These are phyloP conservation scores for Wallacemonas sp. DNA, from an alignment of 208 protist genomes.

Conservation along the genomic window DNA sequence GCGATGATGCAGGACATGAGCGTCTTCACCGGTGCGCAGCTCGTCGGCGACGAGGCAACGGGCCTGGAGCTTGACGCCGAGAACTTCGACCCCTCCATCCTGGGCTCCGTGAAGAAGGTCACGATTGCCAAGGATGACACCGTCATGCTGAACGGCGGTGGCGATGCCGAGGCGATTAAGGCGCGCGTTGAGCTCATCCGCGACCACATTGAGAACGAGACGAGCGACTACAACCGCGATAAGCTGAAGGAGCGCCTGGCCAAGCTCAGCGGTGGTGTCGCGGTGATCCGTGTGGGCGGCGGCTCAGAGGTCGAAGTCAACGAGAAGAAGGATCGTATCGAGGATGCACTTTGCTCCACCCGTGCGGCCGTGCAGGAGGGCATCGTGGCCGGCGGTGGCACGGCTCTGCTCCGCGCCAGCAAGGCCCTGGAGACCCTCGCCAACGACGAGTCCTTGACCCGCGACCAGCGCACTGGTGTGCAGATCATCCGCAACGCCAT, in stretches of 20 bases:
- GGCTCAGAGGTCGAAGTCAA: conserved; percentile 98
- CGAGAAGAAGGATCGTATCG: conserved; percentile 99
- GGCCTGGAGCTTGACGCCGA: conserved; percentile 86
- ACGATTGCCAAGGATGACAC: conserved; percentile 97
- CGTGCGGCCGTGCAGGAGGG: conserved; percentile 98
- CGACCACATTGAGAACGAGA: conserved; percentile 83
- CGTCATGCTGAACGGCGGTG: conserved; percentile 96
- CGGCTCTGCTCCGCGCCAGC: conserved; percentile 94
- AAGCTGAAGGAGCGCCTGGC: conserved; percentile 98
- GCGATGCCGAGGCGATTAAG: conserved; percentile 87
- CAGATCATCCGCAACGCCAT: conserved; percentile 94
- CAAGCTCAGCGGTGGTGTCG: conserved; percentile 97
- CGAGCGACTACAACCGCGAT: conserved; percentile 96
- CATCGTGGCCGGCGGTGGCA: conserved; percentile 98
- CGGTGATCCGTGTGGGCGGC: conserved; percentile 97
- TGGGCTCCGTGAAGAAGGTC: conserved; percentile 84
- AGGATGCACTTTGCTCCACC: conserved; percentile 98
- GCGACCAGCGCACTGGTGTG: conserved; percentile 96
- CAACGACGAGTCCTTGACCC: conserved; percentile 42
- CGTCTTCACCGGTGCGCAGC: conserved; percentile 95
- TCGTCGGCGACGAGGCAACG: conserved; percentile 92
- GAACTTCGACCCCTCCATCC: conserved; percentile 69
- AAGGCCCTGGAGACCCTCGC: conserved; percentile 84
- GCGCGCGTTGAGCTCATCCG: conserved; percentile 94
- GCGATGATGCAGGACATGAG: conserved; percentile 98